Evolutionary conservation across 176 grass and related monocot species (phyloP), one percentile per base, ranked within the genome.

Genomic region (Carex myosuroides): DNA sequence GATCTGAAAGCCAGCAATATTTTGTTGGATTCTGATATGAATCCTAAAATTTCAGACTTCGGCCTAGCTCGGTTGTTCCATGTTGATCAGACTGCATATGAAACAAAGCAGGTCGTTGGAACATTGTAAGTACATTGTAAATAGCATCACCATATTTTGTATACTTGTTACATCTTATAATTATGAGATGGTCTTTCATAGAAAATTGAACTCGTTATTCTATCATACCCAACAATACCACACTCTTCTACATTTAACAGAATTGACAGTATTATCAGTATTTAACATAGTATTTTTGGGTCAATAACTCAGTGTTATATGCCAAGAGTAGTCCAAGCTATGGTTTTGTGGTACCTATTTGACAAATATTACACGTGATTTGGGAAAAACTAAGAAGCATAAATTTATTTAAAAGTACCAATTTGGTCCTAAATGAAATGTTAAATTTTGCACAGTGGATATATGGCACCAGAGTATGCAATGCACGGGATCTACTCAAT

Each of bases 31-130:
- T 63, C 87, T 8, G 54, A 94, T 21, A 35, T 94, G 79, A 91
- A 86, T 64, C 89, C 92, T 62, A 94, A 94, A 83, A 94, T 94
- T 70, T 94, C 92, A 84, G 92, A 94, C 78, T 91, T 94, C 30
- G 92, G 92, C 4, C 85, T 91, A 60, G 87, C 92, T 81, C 80
- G 89, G 58, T 85, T 89, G 79, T 87, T 94, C 80, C 83, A 14
- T 6, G 70, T n/a, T 0, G 79, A 91, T 81, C 63, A 85, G 64
- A 88, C 85, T 22, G 50, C 83, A 60, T n/a, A 48, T 79, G 87
- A 65, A 48, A 85, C 92, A 82, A 91, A 56, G 58, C 87, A 66
- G 70, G 30, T 94, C 16, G 87, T 94, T 16, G 89, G 92, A 72
- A 94, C 92, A 86, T 94, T 64, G 92, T 94, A 81, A 94, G 89